Conservation (phyloP, 305 asterid genomes). For the Salvia sclarea region DNA sequence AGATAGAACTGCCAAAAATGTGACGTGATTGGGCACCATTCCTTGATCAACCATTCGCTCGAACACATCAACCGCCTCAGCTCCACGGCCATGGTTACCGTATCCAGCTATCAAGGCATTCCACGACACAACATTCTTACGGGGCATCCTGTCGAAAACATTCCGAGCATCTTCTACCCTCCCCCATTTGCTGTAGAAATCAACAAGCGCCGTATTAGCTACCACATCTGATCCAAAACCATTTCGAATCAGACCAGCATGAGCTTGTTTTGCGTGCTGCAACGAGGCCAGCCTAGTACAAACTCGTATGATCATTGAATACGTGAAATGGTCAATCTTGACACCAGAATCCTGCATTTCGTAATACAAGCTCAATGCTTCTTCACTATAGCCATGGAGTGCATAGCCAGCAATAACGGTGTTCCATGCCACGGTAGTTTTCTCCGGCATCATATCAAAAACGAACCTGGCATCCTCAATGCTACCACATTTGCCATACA, state of each 20-base stretch:
- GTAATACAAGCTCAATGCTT: slow-evolving; percentile 65
- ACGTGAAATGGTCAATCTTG: slow-evolving; percentile 76
- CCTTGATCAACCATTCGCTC: slow-evolving; percentile 61
- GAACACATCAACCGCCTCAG: slow-evolving; percentile 66
- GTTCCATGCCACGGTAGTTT: slow-evolving; percentile 84
- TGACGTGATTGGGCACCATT: slow-evolving; percentile 69
- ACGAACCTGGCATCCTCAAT: slow-evolving; percentile 61
- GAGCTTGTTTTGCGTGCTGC: slow-evolving; percentile 80
- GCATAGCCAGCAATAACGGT: slow-evolving; percentile 70
- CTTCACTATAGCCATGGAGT: slow-evolving; percentile 77
- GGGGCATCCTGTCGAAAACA: slow-evolving; percentile 73
- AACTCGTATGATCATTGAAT: slow-evolving; percentile 60
- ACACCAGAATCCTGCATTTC: slow-evolving; percentile 70
- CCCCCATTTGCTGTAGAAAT: slow-evolving; percentile 94
- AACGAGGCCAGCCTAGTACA: slow-evolving; percentile 79
- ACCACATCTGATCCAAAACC: slow-evolving; percentile 67
- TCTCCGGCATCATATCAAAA: slow-evolving; percentile 61
- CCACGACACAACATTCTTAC: slow-evolving; percentile 72
- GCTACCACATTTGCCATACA: slow-evolving; percentile 86
- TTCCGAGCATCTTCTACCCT: slow-evolving; percentile 78
- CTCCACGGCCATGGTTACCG: slow-evolving; percentile 65
- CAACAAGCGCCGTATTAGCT: slow-evolving; percentile 79
- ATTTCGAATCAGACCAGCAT: slow-evolving; percentile 72
- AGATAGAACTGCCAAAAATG: slow-evolving; percentile 73
- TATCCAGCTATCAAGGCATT: slow-evolving; percentile 85